Base-by-base conservation (phyloP, 495 filamentous ascomycete species). In the Xylaria venustula region DNA sequence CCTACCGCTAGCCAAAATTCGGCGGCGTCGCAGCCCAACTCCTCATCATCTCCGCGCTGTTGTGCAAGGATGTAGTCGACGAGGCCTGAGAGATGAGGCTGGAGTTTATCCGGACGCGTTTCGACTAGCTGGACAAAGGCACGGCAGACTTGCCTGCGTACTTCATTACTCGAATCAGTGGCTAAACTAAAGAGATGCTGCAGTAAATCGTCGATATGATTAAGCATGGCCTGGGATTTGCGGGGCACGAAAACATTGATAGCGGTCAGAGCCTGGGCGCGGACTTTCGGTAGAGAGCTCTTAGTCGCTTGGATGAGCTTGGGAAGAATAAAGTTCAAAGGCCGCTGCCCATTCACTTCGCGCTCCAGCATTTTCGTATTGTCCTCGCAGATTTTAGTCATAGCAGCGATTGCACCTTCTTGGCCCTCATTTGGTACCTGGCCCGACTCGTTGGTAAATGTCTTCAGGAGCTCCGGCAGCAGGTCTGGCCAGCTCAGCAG, bases 1-100 rank as follows among this genome's bases (percentile, higher is more conserved):
- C 93, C 93, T 30, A 96, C 87, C 50, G 90, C 89, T 49, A 99
- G 85, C 92, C 93, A 99, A 70, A 99, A 99, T 73, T 98, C 94
- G 7, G 95, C 93, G 15, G 94, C 94, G 72, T 98, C 94, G 36
- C 94, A 86, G 42, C 93, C 91, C 49, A 98, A 82, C 50, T 98
- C 94, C 50, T 91, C 90, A 64, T 97, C 93, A 30, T 94, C 90
- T 59, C 87, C 91, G 65, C 87, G 83, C 72, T 98, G 94, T 71
- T 98, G 93, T 25, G 86, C 76, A 60, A 97, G 81, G 74, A 96
- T 96, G 72, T 96, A 99, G 70, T 92, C 89, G 28, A 98, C 93
- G 54, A 99, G 80, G 1, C 90, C 94, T 56, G 81, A 80, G 77
- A 99, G 88, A 69, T 98, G 89, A 20, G 94, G 94, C 28, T 89